Evolutionary conservation across 1,284 basidiomycete genomes (phyloP).

Genomic region (Apiotrichum akiyoshidainum): DNA sequence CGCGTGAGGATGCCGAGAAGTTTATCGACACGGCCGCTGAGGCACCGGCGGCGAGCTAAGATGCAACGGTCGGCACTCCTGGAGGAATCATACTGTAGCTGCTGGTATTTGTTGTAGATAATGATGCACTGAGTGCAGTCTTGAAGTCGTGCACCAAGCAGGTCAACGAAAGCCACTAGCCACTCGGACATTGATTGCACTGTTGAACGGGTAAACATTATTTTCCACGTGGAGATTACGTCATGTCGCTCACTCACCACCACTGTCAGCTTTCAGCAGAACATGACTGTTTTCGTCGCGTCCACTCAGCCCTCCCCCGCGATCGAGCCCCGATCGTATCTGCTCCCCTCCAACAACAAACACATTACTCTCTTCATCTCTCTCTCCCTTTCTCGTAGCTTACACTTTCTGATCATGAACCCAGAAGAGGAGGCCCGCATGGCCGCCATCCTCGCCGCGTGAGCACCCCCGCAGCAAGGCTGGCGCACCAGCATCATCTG

Average conservation of each 20-base stretch:
- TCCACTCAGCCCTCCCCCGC: too few relatives aligned
- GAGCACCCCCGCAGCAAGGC: neutral
- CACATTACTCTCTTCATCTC: neutral
- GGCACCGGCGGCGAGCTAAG: slow-evolving; percentile 6
- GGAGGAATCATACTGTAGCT: neutral
- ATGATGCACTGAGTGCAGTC: slow-evolving; percentile 1
- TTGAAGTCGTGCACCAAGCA: too few relatives aligned
- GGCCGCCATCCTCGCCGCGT: neutral
- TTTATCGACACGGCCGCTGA: slow-evolving; percentile 32
- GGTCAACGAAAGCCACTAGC: too few relatives aligned
- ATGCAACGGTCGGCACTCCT: too few relatives aligned
- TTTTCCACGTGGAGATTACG: too few relatives aligned
- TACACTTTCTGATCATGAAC: neutral
- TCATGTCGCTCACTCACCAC: too few relatives aligned
- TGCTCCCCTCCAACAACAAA: too few relatives aligned
- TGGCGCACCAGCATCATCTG: neutral
- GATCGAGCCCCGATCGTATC: too few relatives aligned
- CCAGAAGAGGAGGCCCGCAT: slow-evolving; percentile 3
- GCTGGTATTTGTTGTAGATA: slow-evolving; percentile 1
- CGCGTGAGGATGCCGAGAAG: slow-evolving; percentile 45
- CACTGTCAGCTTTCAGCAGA: too few relatives aligned
- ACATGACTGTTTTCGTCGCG: too few relatives aligned
- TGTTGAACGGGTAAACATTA: too few relatives aligned
- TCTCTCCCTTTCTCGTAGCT: neutral
- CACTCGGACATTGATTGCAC: too few relatives aligned